Evolutionary conservation across 2,329 filamentous ascomycete genomes (phyloP).

Genomic region (Annulohypoxylon truncatum): DNA sequence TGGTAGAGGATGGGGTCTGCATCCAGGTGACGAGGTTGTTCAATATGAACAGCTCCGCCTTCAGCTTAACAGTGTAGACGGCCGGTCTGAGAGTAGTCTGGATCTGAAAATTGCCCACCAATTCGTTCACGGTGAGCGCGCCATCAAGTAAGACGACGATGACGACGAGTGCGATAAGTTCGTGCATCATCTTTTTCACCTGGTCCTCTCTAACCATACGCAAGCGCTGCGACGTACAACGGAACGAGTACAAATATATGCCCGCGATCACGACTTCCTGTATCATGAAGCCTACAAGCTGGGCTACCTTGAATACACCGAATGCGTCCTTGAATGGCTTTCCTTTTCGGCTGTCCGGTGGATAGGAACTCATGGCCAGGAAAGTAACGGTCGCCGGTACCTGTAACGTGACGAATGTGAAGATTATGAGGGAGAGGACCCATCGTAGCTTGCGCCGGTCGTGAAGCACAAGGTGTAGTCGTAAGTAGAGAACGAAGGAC

Average conservation of each 20-base stretch:
- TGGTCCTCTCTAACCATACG: conserved; percentile 45
- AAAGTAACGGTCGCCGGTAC: conserved; percentile 64
- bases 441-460: conserved; percentile 59
- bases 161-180: conserved; percentile 58
- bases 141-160: conserved; percentile 56
- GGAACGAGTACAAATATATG: conserved; percentile 65
- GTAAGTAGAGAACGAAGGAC: conserved; percentile 68
- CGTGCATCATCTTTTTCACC: conserved; percentile 50
- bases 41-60: conserved; percentile 67
- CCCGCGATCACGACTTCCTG: conserved; percentile 59
- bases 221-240: conserved; percentile 49
- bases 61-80: conserved; percentile 60
- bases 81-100: conserved; percentile 56
- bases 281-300: conserved; percentile 58
- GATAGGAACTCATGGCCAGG: conserved; percentile 28
- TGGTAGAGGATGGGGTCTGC: conserved; percentile 9
- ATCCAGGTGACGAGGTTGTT: conserved; percentile 51
- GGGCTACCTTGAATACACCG: conserved; percentile 47
- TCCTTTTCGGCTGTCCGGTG: background rate
- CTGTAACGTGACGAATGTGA: conserved; percentile 64
- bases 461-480: conserved; percentile 68
- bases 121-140: conserved; percentile 54
- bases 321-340: conserved; percentile 22
- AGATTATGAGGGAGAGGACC: conserved; percentile 67
- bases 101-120: conserved; percentile 54